Evolutionary conservation across 148 eudicot species (phyloP), one percentile per base, ranked within the genome.

Genomic region (Rhododendron mucronatum): DNA sequence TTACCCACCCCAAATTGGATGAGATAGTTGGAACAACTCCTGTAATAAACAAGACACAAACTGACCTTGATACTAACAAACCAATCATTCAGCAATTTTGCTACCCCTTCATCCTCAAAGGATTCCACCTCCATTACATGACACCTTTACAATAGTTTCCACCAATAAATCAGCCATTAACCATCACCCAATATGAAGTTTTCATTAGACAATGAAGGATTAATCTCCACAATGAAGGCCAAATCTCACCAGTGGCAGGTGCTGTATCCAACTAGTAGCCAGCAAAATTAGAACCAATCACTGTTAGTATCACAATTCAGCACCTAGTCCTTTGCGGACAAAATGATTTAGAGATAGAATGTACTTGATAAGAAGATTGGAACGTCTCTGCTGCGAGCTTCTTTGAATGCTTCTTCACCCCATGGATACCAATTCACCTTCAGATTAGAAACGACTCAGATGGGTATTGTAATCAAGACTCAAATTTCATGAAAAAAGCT

Each of bases 51-150:
- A 82, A 75, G n/a, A 67, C 61, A 73, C 48, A 81, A 47, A 65
- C 89, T 81, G 35, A 93, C 99, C 98, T 97, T 97, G 88, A 97
- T 93, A 89, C 99, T 97, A 79, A 97, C 92, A 90, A 95, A 97
- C 95, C 94, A 92, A 84, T 95, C 98, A 88, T 95, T 97, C 23
- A 97, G 95, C 90, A 97, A 82, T 89, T 94, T 97, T 0, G 98
- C 97, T 84, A 95, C 94, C 81, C 87, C 96, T 86, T 97, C 97
- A 86, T 92, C 87, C 92, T 97, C 99, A 86, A 97, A 97, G 48
- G 99, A 97, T 90, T 97, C 99, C 86, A 93, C 98, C 88, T 97
- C 99, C 99, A 97, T 97, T n/a, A 97, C 99, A 91, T 97, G 99
- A 88, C 99, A 97, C 99, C 99, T 97, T 75, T 85, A 57, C 88